Base-by-base conservation (phyloP, 1,284 basidiomycete species). In the Ustanciosporium gigantosporum region DNA sequence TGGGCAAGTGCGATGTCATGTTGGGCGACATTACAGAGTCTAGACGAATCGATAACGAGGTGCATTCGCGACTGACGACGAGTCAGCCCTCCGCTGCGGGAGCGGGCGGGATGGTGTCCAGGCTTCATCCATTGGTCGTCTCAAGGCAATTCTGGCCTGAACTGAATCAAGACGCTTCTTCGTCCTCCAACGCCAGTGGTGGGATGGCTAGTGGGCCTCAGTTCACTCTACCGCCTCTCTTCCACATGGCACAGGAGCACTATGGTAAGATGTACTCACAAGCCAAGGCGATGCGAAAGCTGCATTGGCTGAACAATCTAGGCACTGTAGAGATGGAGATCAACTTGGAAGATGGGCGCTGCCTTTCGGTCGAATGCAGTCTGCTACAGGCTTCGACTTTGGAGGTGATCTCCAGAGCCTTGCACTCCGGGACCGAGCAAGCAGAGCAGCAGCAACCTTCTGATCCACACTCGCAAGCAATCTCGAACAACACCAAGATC, bases 81-180 rank as follows among this genome's bases (percentile, higher is more conserved):
- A 36, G 17, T 4, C 21, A 24, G n/a, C 27, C 25, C 5, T 13
- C 25, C 9, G 21, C 8, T 15, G 37, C 31, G 6, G 46, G 43
- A n/a, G 47, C 44, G 44, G 47, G 46, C 23, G 59, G 59, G 3
- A 57, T 66, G 41, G 34, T 72, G 5, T 45, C 46, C 15, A 35
- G 49, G 4, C 34, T 76, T 22, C 70, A 74, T 25, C 70, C 75
- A 3, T 20, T 76, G 36, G 65, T 77, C 9, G 46, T 74, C 2
- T 73, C 70, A 16, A 41, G 72, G 3, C 75, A 77, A 41, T 77
- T 75, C 36, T 77, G 75, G 75, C 75, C 75, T 2, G 71, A 66
- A 17, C 37, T 48, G 13, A 61, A 44, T 5, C 53, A 35, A 3
- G 39, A 44, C 11, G 40, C 50, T 5, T 25, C 23, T 14, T 24